Base-by-base conservation (phyloP, 805 yeast species). In the Torulaspora quercuum region DNA sequence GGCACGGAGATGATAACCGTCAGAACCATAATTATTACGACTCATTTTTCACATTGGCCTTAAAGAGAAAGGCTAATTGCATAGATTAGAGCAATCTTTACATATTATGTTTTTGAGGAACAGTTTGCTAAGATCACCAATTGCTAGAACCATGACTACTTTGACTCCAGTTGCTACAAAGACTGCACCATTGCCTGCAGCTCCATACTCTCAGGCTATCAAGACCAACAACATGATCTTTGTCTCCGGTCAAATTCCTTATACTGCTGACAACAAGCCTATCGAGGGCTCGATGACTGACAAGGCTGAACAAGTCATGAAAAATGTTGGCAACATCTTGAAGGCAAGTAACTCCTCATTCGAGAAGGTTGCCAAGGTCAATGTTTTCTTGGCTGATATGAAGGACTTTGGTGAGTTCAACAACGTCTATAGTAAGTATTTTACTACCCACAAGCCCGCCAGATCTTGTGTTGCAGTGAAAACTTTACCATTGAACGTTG, bases 401-500 rank as follows among this genome's bases (percentile, higher is more conserved):
- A 69, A 70, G 53, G 76, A 82, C 60, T 92, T 92, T 58, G 86
- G 75, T 44, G 82, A 76, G 46, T 84, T 92, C 71, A 92, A 92
- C 70, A 73, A 71, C 49, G 95, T 85, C 35, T 92, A 92, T 67
- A 78, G 77, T 34, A 62, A 80, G 64, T 80, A 83, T 67, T 86
- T 86, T 69, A 73, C 61, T 56, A 69, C 65, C 30, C 90, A 82
- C 68, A 82, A 82, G 63, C 97, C 98, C 28, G 97, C 97, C 25
- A 86, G 98, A 76, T 85, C 97, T 2, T 92, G 97, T 72, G 95
- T 92, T 53, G 97, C 97, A 29, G 97, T 89, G 46, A 81, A 80
- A 65, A 79, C 77, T 46, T 79, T 92, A 53, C 98, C 98, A 44
- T 76, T 92, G 63, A 87, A 87, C 44, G 86, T 79, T 44, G 84